Percentiles rank a stretch among this genome's conserved stretches.
These are phyloP conservation scores for Lobosporangium transversale DNA, from an alignment of 192 early-diverging fungal species.

Conservation along the genomic window DNA sequence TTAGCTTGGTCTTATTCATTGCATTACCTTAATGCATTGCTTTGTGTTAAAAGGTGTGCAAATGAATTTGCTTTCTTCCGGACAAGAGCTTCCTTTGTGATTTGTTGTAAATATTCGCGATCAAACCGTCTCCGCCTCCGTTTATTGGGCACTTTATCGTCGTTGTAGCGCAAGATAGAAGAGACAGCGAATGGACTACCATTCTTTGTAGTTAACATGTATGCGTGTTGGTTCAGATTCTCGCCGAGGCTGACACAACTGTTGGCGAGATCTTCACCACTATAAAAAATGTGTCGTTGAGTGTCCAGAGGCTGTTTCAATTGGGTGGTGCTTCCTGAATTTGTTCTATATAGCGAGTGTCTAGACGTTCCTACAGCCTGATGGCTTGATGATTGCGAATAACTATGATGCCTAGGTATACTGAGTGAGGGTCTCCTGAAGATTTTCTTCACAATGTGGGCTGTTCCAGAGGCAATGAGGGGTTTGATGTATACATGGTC, in stretches of 20 bases:
- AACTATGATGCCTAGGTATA: constrained; percentile 20
- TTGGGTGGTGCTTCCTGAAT: not conserved
- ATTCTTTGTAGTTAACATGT: constrained; percentile 41
- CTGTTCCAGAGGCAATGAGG: constrained; percentile 29
- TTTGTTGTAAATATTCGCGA: constrained; percentile 48
- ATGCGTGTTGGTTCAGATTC: constrained; percentile 45
- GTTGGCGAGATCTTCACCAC: constrained; percentile 16
- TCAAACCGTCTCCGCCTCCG: constrained; percentile 34
- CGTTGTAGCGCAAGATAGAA: constrained; percentile 35
- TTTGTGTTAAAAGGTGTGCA: constrained; percentile 62
- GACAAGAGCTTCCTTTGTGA: constrained; percentile 51
- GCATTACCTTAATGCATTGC: constrained; percentile 62
- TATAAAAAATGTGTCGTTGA: constrained; percentile 38
- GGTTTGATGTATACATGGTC: constrained; percentile 46
- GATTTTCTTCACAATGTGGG: constrained; percentile 44
- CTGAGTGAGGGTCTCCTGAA: constrained; percentile 31
- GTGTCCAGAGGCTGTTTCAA: constrained; percentile 10
- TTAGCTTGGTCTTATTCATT: too few relatives aligned
- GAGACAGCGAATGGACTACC: constrained; percentile 40
- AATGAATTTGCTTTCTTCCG: constrained; percentile 59
- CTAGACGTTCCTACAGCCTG: not conserved
- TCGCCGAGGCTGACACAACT: constrained; percentile 39
- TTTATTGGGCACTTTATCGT: constrained; percentile 41
- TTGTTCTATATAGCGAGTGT: constrained; percentile 1
- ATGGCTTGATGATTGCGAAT: constrained; percentile 6